Conservation (phyloP, 495 filamentous ascomycete genomes). For the Xylaria flabelliformis region DNA sequence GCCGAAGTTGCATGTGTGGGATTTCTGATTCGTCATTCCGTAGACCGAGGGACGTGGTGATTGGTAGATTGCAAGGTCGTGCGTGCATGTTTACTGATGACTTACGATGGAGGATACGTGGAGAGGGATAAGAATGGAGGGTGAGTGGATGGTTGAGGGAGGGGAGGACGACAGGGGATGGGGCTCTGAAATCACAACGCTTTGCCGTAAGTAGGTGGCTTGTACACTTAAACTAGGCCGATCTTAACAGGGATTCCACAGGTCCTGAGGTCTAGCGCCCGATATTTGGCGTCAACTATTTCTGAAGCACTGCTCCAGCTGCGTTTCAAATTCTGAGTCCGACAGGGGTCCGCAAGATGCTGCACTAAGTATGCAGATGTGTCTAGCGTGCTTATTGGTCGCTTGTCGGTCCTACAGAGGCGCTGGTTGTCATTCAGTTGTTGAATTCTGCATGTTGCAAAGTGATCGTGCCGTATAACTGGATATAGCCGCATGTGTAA, state of each 20-base stretch:
- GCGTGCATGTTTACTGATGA: constrained; percentile 13
- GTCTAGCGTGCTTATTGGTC: constrained; percentile 17
- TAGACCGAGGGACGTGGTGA: not conserved
- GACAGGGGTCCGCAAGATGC: constrained; percentile 15
- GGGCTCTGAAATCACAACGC: not conserved
- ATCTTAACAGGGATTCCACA: constrained; percentile 21
- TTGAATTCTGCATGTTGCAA: not conserved
- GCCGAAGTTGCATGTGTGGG: constrained; percentile 14
- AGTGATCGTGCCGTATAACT: not conserved
- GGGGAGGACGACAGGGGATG: constrained; percentile 1
- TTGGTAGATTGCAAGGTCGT: constrained; percentile 12
- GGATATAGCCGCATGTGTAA: not conserved
- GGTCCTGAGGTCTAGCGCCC: constrained; percentile 25
- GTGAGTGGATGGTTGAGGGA: not conserved
- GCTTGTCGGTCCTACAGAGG: constrained; percentile 20
- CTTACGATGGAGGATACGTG: constrained; percentile 3
- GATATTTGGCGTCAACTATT: constrained; percentile 29
- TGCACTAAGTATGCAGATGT: not conserved
- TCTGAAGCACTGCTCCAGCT: constrained; percentile 32
- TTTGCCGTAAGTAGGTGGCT: not conserved
- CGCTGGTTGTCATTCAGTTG: constrained; percentile 1
- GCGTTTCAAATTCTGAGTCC: constrained; percentile 29
- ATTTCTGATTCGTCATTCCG: constrained; percentile 17
- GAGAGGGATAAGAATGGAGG: constrained; percentile 5
- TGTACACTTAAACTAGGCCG: constrained; percentile 7